Conservation (phyloP, 495 filamentous ascomycete genomes). For the Penicillium mononematosum region DNA sequence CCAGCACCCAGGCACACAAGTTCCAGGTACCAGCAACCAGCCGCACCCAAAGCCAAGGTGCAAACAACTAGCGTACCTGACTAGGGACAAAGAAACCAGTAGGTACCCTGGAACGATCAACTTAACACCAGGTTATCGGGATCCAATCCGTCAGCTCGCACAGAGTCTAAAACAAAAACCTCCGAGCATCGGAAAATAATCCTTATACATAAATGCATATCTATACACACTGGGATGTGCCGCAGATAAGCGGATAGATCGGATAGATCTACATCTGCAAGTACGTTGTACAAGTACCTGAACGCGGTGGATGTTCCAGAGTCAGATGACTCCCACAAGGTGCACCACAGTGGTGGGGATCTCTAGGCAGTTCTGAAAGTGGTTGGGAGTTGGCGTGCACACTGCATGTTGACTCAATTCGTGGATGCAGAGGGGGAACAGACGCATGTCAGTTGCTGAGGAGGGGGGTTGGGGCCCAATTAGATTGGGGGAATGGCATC, state of each 20-base stretch:
- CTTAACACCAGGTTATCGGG: not conserved
- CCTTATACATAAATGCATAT: not conserved
- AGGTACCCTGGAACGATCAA: not conserved
- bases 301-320: constrained; percentile 1
- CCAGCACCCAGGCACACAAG: not conserved
- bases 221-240: not conserved
- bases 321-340: constrained; percentile 27
- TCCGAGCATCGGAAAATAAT: constrained; percentile 10
- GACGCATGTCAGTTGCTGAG: constrained; percentile 7
- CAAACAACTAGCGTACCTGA: constrained; percentile 1
- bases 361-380: constrained; percentile 13
- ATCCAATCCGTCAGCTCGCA: not conserved
- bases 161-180: constrained; percentile 4
- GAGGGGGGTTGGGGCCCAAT: constrained; percentile 1
- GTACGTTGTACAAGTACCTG: constrained; percentile 19
- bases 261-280: constrained; percentile 3
- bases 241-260: constrained; percentile 13
- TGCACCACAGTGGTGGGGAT: constrained; percentile 6
- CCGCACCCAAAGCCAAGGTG: not conserved
- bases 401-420: constrained; percentile 8
- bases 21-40: constrained; percentile 22
- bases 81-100: not conserved
- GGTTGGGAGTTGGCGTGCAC: constrained; percentile 16
- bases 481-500: not conserved
- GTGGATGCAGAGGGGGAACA: constrained; percentile 8